These are phyloP conservation scores for Globisporangium parvum DNA, from an alignment of 352 stramenopile species.

Conservation along the genomic window DNA sequence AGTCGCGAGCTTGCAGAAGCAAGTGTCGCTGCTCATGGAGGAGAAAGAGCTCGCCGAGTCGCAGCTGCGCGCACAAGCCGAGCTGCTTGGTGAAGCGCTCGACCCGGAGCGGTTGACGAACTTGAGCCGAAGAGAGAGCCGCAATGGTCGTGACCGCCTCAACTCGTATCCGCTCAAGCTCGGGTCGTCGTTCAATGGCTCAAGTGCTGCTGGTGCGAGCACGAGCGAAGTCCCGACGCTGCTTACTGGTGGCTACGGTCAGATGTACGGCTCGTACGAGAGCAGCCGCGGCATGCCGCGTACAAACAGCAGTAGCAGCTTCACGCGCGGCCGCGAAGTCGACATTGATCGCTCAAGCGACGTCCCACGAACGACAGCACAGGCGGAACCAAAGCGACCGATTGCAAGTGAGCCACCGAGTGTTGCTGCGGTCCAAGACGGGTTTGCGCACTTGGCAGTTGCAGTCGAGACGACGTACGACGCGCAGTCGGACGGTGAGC, in stretches of 20 bases:
- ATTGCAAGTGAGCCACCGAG: too few species aligned
- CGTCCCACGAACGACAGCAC: too few species aligned
- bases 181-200: constrained; percentile 11
- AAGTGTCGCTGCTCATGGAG: constrained; percentile 79
- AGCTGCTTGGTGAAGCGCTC: constrained; percentile 39
- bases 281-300: constrained; percentile 19
- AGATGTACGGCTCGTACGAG: constrained; percentile 37
- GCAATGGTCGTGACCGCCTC: constrained; percentile 36
- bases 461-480: constrained; percentile 47
- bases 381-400: neutral
- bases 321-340: constrained; percentile 32
- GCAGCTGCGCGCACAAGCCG: constrained; percentile 61
- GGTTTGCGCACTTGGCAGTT: constrained; percentile 38
- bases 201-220: constrained; percentile 11
- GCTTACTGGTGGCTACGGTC: constrained; percentile 16
- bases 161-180: constrained; percentile 62
- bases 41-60: constrained; percentile 80
- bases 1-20: constrained; percentile 78
- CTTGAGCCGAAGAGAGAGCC: constrained; percentile 15
- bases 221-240: constrained; percentile 16
- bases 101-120: constrained; percentile 40
- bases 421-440: constrained; percentile 31
- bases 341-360: constrained; percentile 24
- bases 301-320: constrained; percentile 28
- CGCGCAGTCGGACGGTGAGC: constrained; percentile 30